These are phyloP conservation scores for Exophiala viscosa DNA, from an alignment of 2,329 filamentous ascomycete genomes.

Conservation along the genomic window DNA sequence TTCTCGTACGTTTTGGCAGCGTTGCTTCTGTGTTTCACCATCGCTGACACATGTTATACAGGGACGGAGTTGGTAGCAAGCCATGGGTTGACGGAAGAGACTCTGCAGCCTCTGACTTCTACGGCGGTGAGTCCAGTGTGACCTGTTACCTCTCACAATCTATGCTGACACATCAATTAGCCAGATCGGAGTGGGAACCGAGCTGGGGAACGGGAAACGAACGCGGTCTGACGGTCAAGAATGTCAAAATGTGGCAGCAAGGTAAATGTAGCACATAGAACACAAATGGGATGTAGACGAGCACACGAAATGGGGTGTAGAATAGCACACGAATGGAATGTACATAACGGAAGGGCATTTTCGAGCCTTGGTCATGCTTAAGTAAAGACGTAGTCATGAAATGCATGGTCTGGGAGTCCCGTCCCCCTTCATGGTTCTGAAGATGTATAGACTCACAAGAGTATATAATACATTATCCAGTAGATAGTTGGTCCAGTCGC, in stretches of 20 bases:
- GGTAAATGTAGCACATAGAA: slow-evolving; percentile 12
- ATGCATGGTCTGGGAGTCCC: too few species aligned
- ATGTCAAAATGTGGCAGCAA: slow-evolving; percentile 46
- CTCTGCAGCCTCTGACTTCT: slow-evolving; percentile 34
- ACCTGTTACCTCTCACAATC: slow-evolving; percentile 2
- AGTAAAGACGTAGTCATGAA: slow-evolving; percentile 3
- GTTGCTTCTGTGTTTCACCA: slow-evolving; percentile 34
- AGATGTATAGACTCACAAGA: too few species aligned
- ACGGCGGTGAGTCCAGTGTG: slow-evolving; percentile 24
- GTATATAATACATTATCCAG: too few species aligned
- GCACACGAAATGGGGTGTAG: slow-evolving; percentile 12
- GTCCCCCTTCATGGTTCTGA: too few species aligned
- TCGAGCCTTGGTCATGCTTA: slow-evolving; percentile 11
- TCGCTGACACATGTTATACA: slow-evolving; percentile 18
- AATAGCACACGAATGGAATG: slow-evolving; percentile 14
- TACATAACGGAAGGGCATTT: slow-evolving; percentile 8
- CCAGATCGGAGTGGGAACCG: slow-evolving; percentile 39
- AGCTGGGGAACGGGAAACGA: slow-evolving; percentile 46
- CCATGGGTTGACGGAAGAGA: slow-evolving; percentile 27
- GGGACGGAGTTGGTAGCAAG: slow-evolving; percentile 38
- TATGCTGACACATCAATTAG: slow-evolving; percentile 12
- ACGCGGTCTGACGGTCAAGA: slow-evolving; percentile 46
- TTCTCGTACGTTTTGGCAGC: slow-evolving; percentile 33
- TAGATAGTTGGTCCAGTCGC: too few species aligned
- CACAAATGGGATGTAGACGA: slow-evolving; percentile 8